Evolutionary conservation across 2,329 filamentous ascomycete genomes (phyloP), one percentile per base, ranked within the genome.

Genomic region (Boeremia lycopersici): DNA sequence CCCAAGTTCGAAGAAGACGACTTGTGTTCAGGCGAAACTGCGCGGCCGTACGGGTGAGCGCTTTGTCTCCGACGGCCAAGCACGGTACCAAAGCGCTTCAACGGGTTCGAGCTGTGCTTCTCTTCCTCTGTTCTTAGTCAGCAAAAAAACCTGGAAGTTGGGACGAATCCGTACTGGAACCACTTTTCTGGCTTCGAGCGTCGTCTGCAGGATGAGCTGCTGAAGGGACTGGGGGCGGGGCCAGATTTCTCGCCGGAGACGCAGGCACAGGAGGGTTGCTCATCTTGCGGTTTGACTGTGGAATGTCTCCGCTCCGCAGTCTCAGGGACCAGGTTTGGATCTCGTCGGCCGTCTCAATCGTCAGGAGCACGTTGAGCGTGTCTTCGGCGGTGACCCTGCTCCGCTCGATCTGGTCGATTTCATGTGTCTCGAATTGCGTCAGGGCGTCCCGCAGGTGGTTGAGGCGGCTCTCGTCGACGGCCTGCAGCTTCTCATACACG

Each of bases 391-490:
- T 86, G 55, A 86, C 80, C 59, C 91, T 86, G 57, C 84, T 87
- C 53, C 89, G 85, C 74, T 96, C 90, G 13, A 93, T 86, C 64
- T 90, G 86, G 71, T 99, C 95, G 26, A 91, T 85, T 74, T 98
- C 93, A 71, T 96, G 89, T 0, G 95, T 99, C 75, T 96, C 88
- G 66, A 93, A 89, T 69, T 97, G 93, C 0, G 95, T 98, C 56
- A 99, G 83, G 35, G 90, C 85, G 75, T 98, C 93, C 58, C 93
- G 89, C 55, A 99, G 81, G 69, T 96, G 89, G 74, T 97, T 96
- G 63, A 96, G 81, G 51, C 95, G 86, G 65, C 85, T 88, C 78
- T 99, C 95, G 71, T 99, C 95, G 29, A 96, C 80, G 6, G 90
- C 89, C 74, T 99, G 95, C 25, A 99, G 84, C 57, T 88, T 89